These are phyloP conservation scores for Zygoascus meyerae DNA, from an alignment of 1,139 yeast species.

Conservation along the genomic window DNA sequence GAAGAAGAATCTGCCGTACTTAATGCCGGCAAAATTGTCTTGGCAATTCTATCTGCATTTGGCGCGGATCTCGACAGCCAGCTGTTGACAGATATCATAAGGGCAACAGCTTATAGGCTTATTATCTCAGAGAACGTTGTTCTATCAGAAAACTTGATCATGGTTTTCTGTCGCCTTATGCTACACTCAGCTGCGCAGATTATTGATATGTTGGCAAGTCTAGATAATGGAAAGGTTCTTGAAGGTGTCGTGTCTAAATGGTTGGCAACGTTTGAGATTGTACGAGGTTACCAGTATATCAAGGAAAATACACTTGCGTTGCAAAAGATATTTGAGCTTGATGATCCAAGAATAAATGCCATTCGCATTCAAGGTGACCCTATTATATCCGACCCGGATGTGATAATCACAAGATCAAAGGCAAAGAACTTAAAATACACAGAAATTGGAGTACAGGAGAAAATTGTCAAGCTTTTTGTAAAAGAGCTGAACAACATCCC, in stretches of 20 bases:
- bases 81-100: conserved; percentile 53
- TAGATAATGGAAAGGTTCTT: conserved; percentile 40
- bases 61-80: conserved; percentile 42
- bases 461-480: conserved; percentile 64
- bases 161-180: conserved; percentile 71
- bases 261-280: conserved; percentile 75
- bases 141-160: conserved; percentile 68
- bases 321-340: conserved; percentile 53
- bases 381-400: conserved; percentile 50
- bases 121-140: conserved; percentile 60
- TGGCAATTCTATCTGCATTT: conserved; percentile 55
- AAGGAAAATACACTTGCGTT: conserved; percentile 59
- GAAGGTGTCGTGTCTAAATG: conserved; percentile 60
- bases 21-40: conserved; percentile 42
- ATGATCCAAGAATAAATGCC: conserved; percentile 47
- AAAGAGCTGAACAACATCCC: conserved; percentile 53
- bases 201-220: conserved; percentile 51
- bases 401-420: conserved; percentile 80
- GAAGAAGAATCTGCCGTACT: conserved; percentile 78
- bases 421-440: conserved; percentile 58
- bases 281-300: conserved; percentile 73
- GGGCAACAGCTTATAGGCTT: conserved; percentile 67
- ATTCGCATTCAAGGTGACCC: conserved; percentile 73
- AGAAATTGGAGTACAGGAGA: conserved; percentile 60
- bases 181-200: conserved; percentile 55